Evolutionary conservation across 495 filamentous ascomycete genomes (phyloP).

Genomic region (Pyrenula massariospora): DNA sequence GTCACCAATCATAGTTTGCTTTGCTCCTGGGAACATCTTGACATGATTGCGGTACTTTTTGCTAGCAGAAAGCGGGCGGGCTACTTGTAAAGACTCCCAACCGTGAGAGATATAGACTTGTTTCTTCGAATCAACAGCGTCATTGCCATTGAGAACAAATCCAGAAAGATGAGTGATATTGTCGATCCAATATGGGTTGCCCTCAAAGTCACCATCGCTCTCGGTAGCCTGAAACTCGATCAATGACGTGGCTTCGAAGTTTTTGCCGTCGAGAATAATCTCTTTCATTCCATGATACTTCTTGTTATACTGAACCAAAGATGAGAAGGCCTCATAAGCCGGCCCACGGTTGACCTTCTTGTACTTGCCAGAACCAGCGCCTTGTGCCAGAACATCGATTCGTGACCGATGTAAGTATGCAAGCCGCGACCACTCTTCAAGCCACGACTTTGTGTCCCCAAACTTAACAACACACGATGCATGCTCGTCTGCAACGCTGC

Average conservation of each 20-base stretch:
- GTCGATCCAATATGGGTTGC: constrained; percentile 66
- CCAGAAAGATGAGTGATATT: constrained; percentile 50
- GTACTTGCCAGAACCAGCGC: constrained; percentile 21
- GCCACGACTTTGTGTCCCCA: constrained; percentile 20
- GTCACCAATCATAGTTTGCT: constrained; percentile 54
- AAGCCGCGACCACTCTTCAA: constrained; percentile 11
- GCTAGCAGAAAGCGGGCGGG: not conserved
- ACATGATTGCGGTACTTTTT: constrained; percentile 2
- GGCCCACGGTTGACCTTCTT: constrained; percentile 54
- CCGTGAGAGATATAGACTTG: constrained; percentile 68
- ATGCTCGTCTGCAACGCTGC: constrained; percentile 36
- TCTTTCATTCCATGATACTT: constrained; percentile 65
- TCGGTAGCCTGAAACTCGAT: constrained; percentile 50
- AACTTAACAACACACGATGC: constrained; percentile 36
- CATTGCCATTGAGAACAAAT: constrained; percentile 71
- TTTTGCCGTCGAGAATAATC: constrained; percentile 59
- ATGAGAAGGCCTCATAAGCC: constrained; percentile 65
- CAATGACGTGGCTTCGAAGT: constrained; percentile 59
- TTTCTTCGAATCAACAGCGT: constrained; percentile 56
- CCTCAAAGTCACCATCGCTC: constrained; percentile 46
- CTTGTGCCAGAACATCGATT: constrained; percentile 13
- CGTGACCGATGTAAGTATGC: constrained; percentile 19
- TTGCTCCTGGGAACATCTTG: constrained; percentile 27
- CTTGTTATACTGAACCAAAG: constrained; percentile 56
- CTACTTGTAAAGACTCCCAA: constrained; percentile 52